Evolutionary conservation across 1,284 basidiomycete species (phyloP).

Genomic region (Gomphus bonarii): DNA sequence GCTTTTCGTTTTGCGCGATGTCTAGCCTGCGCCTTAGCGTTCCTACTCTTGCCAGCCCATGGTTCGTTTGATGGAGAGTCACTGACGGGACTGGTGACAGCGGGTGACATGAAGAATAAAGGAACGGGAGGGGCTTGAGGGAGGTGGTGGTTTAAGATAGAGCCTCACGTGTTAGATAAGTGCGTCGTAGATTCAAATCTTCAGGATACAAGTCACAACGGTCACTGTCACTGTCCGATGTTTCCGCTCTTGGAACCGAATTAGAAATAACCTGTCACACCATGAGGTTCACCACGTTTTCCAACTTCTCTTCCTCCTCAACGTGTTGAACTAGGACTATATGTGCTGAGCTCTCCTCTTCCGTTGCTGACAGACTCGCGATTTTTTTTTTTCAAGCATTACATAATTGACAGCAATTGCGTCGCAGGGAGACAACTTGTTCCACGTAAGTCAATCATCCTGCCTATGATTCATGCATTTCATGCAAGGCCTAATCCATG

Average conservation of each 20-base stretch:
- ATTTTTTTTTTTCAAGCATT: neutral
- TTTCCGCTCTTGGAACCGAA: constrained; percentile 6
- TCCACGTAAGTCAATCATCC: too few relatives aligned
- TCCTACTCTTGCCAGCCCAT: constrained; percentile 39
- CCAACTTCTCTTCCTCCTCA: neutral
- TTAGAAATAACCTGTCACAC: neutral
- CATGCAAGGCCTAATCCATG: neutral
- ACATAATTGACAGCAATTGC: neutral
- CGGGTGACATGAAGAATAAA: neutral
- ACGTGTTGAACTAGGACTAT: neutral
- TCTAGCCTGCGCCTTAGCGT: constrained; percentile 82
- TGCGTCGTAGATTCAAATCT: constrained; percentile 1
- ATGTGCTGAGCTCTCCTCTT: neutral
- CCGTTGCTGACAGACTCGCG: neutral
- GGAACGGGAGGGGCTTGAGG: neutral
- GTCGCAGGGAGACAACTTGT: too few relatives aligned
- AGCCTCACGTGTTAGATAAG: neutral
- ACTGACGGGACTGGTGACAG: neutral
- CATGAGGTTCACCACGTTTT: constrained; percentile 3
- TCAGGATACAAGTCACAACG: neutral
- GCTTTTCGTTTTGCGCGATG: constrained; percentile 90
- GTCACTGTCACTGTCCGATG: constrained; percentile 8
- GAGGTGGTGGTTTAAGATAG: neutral
- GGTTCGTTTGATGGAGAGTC: neutral
- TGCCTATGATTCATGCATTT: neutral